Conservation (phyloP, 768 basidiomycete genomes). For the Naganishia vishniacii region DNA sequence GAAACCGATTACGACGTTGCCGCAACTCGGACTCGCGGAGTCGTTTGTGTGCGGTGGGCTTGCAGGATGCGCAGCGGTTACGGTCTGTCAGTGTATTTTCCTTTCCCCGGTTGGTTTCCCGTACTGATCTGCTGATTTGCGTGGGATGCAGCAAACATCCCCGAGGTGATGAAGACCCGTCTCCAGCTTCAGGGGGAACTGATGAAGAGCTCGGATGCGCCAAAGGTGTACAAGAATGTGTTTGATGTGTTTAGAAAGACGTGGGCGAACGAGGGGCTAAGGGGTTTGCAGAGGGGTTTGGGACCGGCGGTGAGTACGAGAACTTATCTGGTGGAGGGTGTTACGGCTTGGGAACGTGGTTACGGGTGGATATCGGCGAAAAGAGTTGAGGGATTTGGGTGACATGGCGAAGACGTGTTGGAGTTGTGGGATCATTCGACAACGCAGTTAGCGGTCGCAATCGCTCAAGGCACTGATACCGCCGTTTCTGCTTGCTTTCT, state of each 20-base stretch:
- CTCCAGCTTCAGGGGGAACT: slow-evolving; percentile 95
- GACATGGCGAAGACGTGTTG: neutral
- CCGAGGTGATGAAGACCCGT: slow-evolving; percentile 79
- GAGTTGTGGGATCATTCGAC: too few species aligned
- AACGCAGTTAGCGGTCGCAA: too few species aligned
- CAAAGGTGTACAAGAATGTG: slow-evolving; percentile 81
- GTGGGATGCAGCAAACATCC: slow-evolving; percentile 34
- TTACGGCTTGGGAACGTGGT: too few species aligned
- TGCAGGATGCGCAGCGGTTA: slow-evolving; percentile 84
- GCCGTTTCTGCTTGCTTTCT: neutral
- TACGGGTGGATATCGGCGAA: too few species aligned
- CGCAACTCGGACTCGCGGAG: slow-evolving; percentile 61
- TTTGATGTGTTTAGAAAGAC: slow-evolving; percentile 82
- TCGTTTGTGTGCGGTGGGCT: slow-evolving; percentile 83
- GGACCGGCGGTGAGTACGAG: slow-evolving; percentile 59
- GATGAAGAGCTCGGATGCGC: slow-evolving; percentile 55
- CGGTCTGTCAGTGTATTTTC: slow-evolving; percentile 41
- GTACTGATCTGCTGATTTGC: neutral
- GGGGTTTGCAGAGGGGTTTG: slow-evolving; percentile 88
- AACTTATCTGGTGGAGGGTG: too few species aligned
- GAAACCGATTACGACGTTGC: neutral
- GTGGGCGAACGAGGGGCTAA: slow-evolving; percentile 78
- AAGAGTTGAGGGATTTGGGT: too few species aligned
- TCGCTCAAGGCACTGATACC: neutral
- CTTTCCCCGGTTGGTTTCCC: neutral